These are phyloP conservation scores for Aphanomyces euteiches DNA, from an alignment of 352 stramenopile genomes.

Conservation along the genomic window DNA sequence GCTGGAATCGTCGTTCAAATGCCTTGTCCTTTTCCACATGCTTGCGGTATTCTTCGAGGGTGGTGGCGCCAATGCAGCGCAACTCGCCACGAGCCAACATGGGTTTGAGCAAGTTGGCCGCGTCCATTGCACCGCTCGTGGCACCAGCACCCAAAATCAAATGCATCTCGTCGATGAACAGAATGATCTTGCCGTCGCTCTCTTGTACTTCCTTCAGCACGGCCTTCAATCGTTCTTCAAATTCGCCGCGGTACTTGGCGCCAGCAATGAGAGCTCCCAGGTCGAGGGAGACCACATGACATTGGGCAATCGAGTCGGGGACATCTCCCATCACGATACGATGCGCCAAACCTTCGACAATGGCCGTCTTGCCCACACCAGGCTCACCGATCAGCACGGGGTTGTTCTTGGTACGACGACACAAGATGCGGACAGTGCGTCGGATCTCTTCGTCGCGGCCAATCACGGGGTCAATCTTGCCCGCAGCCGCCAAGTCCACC, in stretches of 20 bases:
- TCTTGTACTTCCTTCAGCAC: slow-evolving; percentile 93
- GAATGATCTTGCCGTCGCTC: slow-evolving; percentile 94
- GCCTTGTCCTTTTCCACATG: slow-evolving; percentile 98
- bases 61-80: slow-evolving; percentile 97
- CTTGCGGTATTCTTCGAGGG: slow-evolving; percentile 96
- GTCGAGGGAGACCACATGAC: slow-evolving; percentile 91
- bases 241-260: slow-evolving; percentile 98
- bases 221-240: slow-evolving; percentile 96
- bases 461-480: slow-evolving; percentile 98
- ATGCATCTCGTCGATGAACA: slow-evolving; percentile 99
- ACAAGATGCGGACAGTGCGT: slow-evolving; percentile 94
- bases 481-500: slow-evolving; percentile 85
- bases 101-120: slow-evolving; percentile 97
- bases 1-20: slow-evolving; percentile 97
- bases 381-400: slow-evolving; percentile 94
- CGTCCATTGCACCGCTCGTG: slow-evolving; percentile 93
- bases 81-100: slow-evolving; percentile 95
- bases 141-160: slow-evolving; percentile 93
- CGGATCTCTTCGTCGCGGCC: slow-evolving; percentile 97
- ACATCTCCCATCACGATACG: slow-evolving; percentile 96
- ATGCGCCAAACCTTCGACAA: slow-evolving; percentile 93
- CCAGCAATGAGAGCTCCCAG: slow-evolving; percentile 96
- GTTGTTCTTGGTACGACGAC: slow-evolving; percentile 97
- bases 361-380: slow-evolving; percentile 96
- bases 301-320: slow-evolving; percentile 87